These are phyloP conservation scores for Globomyces pollinis-pini DNA, from an alignment of 192 early-diverging fungal genomes.

Conservation along the genomic window DNA sequence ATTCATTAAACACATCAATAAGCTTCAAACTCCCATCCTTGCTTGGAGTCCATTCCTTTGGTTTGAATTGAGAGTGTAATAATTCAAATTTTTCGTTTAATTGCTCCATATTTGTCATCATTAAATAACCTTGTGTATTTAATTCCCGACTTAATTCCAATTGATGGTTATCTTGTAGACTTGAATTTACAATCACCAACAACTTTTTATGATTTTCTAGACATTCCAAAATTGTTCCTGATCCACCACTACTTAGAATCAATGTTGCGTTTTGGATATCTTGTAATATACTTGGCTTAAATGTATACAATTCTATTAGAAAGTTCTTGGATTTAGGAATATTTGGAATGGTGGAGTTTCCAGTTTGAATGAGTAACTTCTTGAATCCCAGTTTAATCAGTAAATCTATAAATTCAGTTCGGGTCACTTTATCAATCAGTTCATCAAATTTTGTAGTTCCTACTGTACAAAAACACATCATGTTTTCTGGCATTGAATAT, in stretches of 20 bases:
- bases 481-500: too few species aligned
- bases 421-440: slow-evolving; percentile 45
- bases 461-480: slow-evolving; percentile 71
- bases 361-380: slow-evolving; percentile 63
- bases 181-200: slow-evolving; percentile 68
- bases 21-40: too few species aligned
- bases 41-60: too few species aligned
- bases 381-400: slow-evolving; percentile 44
- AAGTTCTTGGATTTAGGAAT: background rate
- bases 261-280: slow-evolving; percentile 60
- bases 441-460: slow-evolving; percentile 87
- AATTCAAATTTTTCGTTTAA: too few species aligned
- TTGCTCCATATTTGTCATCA: too few species aligned
- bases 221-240: slow-evolving; percentile 78
- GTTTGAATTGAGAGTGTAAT: too few species aligned
- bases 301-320: slow-evolving; percentile 37
- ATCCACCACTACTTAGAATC: slow-evolving; percentile 79
- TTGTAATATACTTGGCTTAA: slow-evolving; percentile 41
- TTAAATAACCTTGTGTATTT: too few species aligned
- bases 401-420: background rate
- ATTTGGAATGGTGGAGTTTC: slow-evolving; percentile 18
- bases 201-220: slow-evolving; percentile 54
- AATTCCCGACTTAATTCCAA: too few species aligned
- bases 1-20: too few species aligned
- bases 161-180: slow-evolving; percentile 85